phyloP scores from a whole-genome alignment of 352 stramenopile species.

The Globisporangium spinosum region DNA sequence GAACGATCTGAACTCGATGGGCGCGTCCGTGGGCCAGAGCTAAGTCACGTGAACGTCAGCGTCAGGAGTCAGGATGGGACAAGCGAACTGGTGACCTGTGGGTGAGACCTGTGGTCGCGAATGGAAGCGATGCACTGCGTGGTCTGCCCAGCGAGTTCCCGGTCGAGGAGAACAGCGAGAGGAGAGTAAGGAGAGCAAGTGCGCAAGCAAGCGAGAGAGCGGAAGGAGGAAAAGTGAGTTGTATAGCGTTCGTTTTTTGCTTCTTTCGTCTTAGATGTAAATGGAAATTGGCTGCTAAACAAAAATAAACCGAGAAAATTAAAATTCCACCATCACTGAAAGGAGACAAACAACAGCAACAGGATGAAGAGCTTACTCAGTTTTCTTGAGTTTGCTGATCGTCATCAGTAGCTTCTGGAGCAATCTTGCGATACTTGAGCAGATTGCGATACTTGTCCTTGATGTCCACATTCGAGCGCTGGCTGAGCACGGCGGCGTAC shows the following conservation, averaged over 20 bases:
- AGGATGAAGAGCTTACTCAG: neutral
- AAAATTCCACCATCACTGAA: slow-evolving; percentile 5
- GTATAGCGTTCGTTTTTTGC: slow-evolving; percentile 13
- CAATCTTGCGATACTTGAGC: slow-evolving; percentile 35
- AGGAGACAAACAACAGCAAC: neutral
- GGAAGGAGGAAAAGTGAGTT: slow-evolving; percentile 5
- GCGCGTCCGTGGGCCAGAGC: slow-evolving; percentile 50
- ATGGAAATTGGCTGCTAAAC: slow-evolving; percentile 14
- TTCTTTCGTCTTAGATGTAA: slow-evolving; percentile 14
- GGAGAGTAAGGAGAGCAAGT: neutral
- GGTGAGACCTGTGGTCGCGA: neutral
- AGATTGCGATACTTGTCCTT: slow-evolving; percentile 87
- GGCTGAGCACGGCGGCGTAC: slow-evolving; percentile 36
- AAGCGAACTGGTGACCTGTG: neutral
- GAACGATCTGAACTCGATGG: slow-evolving; percentile 78
- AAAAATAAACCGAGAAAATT: slow-evolving; percentile 13
- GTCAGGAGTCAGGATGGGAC: neutral
- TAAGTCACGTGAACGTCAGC: slow-evolving; percentile 24
- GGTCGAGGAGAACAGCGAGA: neutral
- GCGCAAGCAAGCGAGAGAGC: neutral
- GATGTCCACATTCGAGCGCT: slow-evolving; percentile 69
- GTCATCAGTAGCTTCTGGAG: neutral
- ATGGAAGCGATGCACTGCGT: neutral
- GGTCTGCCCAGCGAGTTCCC: neutral
- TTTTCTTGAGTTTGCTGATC: neutral